These are phyloP conservation scores for Talaromyces pinophilus DNA, from an alignment of 2,329 filamentous ascomycete species.

Conservation along the genomic window DNA sequence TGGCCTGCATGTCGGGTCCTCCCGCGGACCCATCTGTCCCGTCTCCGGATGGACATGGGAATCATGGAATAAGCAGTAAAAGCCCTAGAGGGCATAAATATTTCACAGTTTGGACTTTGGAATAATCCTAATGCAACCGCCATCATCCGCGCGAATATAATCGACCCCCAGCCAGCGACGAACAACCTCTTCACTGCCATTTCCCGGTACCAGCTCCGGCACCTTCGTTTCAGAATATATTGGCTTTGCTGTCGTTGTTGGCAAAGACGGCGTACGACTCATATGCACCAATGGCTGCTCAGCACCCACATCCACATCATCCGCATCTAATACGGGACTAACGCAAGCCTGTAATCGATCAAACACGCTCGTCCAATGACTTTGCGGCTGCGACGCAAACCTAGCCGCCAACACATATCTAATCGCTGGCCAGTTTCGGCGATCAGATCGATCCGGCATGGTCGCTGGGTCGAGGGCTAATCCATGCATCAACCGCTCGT, in stretches of 20 bases:
- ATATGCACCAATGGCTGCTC: constrained; percentile 17
- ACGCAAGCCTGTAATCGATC: constrained; percentile 16
- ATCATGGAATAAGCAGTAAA: not conserved
- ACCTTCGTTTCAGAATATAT: not conserved
- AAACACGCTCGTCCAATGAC: constrained; percentile 20
- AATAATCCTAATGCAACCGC: not conserved
- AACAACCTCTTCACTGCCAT: constrained; percentile 9
- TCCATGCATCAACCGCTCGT: constrained; percentile 19
- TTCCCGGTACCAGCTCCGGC: constrained; percentile 11
- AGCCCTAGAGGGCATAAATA: not conserved
- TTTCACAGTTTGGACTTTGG: not conserved
- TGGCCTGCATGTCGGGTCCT: not conserved
- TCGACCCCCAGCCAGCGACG: constrained; percentile 15
- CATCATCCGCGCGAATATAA: not conserved
- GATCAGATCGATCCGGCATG: constrained; percentile 14
- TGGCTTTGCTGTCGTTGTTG: not conserved
- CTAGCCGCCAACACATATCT: constrained; percentile 1
- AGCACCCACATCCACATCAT: constrained; percentile 5
- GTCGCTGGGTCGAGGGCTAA: constrained; percentile 2
- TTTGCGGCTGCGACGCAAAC: constrained; percentile 14
- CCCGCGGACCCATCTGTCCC: not conserved
- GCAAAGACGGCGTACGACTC: constrained; percentile 21
- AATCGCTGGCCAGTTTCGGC: constrained; percentile 19
- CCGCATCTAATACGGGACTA: constrained; percentile 20
- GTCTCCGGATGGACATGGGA: not conserved